Conservation (phyloP, 179 eudicot genomes). For the Pouteria campechiana region DNA sequence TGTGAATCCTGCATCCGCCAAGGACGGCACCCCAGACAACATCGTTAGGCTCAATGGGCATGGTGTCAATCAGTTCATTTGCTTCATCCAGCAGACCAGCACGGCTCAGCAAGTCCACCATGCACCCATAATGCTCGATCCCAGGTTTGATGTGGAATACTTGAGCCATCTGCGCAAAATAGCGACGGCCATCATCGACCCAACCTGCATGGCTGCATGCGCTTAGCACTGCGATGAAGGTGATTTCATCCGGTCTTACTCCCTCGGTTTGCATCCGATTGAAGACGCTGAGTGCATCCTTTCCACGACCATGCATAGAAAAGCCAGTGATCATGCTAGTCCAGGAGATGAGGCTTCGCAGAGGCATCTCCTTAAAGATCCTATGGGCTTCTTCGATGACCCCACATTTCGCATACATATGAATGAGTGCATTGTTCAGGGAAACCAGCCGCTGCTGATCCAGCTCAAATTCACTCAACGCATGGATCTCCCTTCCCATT, state of each 20-base stretch:
- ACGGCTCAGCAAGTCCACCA: conserved; percentile 48
- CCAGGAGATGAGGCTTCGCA: conserved; percentile 39
- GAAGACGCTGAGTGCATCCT: conserved; percentile 33
- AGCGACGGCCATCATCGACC: conserved; percentile 29
- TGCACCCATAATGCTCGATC: conserved; percentile 60
- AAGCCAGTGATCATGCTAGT: conserved; percentile 52
- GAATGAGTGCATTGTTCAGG: conserved; percentile 42
- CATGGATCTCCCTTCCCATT: conserved; percentile 47
- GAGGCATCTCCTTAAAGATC: conserved; percentile 29
- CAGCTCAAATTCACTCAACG: conserved; percentile 10
- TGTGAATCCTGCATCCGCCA: conserved; percentile 46
- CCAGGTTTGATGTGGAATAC: conserved; percentile 32
- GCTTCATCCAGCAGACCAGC: conserved; percentile 55
- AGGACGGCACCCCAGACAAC: conserved; percentile 55
- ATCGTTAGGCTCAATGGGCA: conserved; percentile 54
- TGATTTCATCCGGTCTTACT: conserved; percentile 36
- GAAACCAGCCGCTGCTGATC: conserved; percentile 9
- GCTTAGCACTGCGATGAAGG: conserved; percentile 37
- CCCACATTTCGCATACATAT: conserved; percentile 64
- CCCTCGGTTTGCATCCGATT: conserved; percentile 21
- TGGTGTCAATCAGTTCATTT: conserved; percentile 18
- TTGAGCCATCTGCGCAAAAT: conserved; percentile 26
- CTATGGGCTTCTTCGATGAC: conserved; percentile 33
- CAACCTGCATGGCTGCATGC: conserved; percentile 61
- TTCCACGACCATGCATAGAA: conserved; percentile 42